A percentile compares a stretch with the other conserved stretches of the same genome.
These are phyloP conservation scores for Albophoma yamanashiensis DNA, from an alignment of 2,329 filamentous ascomycete species.

Conservation along the genomic window DNA sequence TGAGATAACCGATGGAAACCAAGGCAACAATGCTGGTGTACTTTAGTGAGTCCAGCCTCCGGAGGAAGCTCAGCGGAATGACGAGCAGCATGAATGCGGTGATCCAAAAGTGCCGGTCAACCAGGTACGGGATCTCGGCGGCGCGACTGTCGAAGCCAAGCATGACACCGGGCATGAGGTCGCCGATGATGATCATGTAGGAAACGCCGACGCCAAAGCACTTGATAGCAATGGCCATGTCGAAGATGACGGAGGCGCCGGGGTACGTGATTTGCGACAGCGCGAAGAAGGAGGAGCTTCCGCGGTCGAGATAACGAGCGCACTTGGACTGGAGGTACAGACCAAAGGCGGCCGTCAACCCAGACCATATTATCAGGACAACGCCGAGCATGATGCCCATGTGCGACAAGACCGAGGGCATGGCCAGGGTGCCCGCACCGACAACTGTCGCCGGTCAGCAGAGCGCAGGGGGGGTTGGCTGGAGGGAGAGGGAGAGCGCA, in stretches of 20 bases:
- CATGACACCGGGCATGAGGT: slow-evolving; percentile 93
- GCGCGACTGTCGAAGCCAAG: slow-evolving; percentile 63
- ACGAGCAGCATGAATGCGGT: slow-evolving; percentile 95
- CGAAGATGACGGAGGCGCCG: slow-evolving; percentile 89
- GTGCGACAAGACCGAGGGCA: slow-evolving; percentile 92
- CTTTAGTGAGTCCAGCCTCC: slow-evolving; percentile 87
- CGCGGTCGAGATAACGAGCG: slow-evolving; percentile 84
- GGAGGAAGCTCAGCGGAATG: slow-evolving; percentile 87
- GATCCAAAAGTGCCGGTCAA: slow-evolving; percentile 94
- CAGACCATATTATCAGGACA: slow-evolving; percentile 84
- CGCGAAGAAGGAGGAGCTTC: slow-evolving; percentile 88
- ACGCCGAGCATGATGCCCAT: slow-evolving; percentile 86
- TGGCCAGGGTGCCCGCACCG: slow-evolving; percentile 83
- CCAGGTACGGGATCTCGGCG: slow-evolving; percentile 56
- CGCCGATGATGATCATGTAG: slow-evolving; percentile 97
- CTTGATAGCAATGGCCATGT: slow-evolving; percentile 91
- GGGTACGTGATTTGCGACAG: slow-evolving; percentile 94
- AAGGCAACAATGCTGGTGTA: slow-evolving; percentile 91
- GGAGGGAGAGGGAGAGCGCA: slow-evolving; percentile 28
- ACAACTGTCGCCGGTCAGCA: slow-evolving; percentile 51
- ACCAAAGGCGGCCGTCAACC: slow-evolving; percentile 78
- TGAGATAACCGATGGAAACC: slow-evolving; percentile 87
- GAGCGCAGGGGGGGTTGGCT: not conserved
- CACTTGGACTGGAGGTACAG: slow-evolving; percentile 92
- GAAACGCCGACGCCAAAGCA: slow-evolving; percentile 96